Conservation (phyloP, 1,139 yeast genomes). For the Arxiozyma slooffiae region DNA sequence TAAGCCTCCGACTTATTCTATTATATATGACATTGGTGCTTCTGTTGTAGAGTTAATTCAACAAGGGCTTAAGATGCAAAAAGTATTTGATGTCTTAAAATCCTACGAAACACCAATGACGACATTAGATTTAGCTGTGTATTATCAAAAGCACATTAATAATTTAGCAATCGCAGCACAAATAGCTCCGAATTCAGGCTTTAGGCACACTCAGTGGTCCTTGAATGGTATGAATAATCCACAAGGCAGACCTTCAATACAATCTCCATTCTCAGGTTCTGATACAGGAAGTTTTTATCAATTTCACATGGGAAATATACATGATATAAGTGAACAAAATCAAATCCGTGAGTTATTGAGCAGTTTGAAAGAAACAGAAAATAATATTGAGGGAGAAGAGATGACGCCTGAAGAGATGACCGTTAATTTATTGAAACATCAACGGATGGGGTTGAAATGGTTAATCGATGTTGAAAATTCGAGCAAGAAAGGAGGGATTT, state of each 20-base stretch:
- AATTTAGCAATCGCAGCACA: background rate
- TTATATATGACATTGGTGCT: slow-evolving; percentile 9
- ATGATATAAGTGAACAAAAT: slow-evolving; percentile 37
- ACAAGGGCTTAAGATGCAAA: slow-evolving; percentile 26
- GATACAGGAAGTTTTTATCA: slow-evolving; percentile 2
- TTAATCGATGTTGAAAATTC: slow-evolving; percentile 57
- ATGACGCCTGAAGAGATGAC: slow-evolving; percentile 63
- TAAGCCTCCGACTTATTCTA: slow-evolving; percentile 16
- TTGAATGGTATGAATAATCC: background rate
- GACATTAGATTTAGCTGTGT: slow-evolving; percentile 10
- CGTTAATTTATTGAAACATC: slow-evolving; percentile 68
- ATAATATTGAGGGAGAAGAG: slow-evolving; percentile 41
- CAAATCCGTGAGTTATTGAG: slow-evolving; percentile 47
- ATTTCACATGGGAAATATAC: slow-evolving; percentile 25
- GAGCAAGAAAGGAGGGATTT: slow-evolving; percentile 58
- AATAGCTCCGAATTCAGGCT: slow-evolving; percentile 2
- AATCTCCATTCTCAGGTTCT: background rate
- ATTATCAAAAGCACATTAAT: background rate
- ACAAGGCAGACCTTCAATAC: background rate
- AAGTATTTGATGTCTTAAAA: slow-evolving; percentile 18
- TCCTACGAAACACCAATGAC: slow-evolving; percentile 18
- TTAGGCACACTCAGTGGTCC: background rate
- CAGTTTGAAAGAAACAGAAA: slow-evolving; percentile 57
- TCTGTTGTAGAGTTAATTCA: slow-evolving; percentile 15
- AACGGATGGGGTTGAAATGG: slow-evolving; percentile 80